Conservation (phyloP, 2,329 filamentous ascomycete genomes). For the Albophoma yamanashiensis region DNA sequence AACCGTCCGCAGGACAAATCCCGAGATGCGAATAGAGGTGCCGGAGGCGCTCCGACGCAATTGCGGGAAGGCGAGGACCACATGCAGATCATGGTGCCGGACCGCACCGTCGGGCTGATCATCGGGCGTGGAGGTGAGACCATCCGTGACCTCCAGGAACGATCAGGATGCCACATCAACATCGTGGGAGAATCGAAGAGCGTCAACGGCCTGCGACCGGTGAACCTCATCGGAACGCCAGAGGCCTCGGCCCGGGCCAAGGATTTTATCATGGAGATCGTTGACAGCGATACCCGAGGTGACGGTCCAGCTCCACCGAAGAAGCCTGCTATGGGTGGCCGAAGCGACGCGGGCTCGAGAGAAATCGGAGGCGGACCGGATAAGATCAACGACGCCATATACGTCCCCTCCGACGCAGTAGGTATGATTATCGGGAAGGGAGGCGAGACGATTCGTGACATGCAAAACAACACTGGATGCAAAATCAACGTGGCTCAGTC, state of each 20-base stretch:
- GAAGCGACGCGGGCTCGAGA: slow-evolving; percentile 18
- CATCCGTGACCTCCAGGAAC: slow-evolving; percentile 83
- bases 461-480: slow-evolving; percentile 79
- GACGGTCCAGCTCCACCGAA: slow-evolving; percentile 24
- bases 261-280: slow-evolving; percentile 85
- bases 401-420: slow-evolving; percentile 81
- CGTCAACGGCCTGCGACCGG: slow-evolving; percentile 77
- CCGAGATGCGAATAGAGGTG: slow-evolving; percentile 26
- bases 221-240: slow-evolving; percentile 76
- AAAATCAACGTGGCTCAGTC: slow-evolving; percentile 91
- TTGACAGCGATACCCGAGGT: slow-evolving; percentile 75
- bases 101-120: slow-evolving; percentile 84
- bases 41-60: slow-evolving; percentile 21
- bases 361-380: slow-evolving; percentile 33
- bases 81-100: slow-evolving; percentile 89
- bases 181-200: slow-evolving; percentile 91
- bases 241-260: slow-evolving; percentile 69
- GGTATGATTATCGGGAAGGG: slow-evolving; percentile 96
- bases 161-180: slow-evolving; percentile 90
- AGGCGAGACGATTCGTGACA: slow-evolving; percentile 87
- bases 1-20: slow-evolving; percentile 30
- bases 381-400: slow-evolving; percentile 74
- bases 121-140: slow-evolving; percentile 92
- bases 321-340: slow-evolving; percentile 17
- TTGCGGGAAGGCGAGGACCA: slow-evolving; percentile 73